Base-by-base conservation (phyloP, 768 basidiomycete genomes). In the Mycena filopes region DNA sequence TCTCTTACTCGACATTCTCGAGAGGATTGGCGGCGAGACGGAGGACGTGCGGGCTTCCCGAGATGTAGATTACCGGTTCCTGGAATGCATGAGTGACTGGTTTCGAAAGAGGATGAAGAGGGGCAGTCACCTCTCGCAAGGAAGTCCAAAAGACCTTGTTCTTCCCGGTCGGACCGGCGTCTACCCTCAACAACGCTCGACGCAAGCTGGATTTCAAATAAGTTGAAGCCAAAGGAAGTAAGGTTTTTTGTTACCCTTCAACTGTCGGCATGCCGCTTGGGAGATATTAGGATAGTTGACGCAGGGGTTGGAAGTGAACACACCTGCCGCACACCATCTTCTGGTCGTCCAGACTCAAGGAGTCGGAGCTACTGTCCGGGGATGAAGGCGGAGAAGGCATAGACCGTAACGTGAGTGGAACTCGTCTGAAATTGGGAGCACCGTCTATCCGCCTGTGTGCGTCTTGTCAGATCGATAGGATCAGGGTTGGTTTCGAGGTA, bases 361-460 rank as follows among this genome's bases (percentile, higher is more conserved):
- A 83, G 43, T 85, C 78, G 1, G 74, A 69, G 7, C 71, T 71
- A 45, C 77, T 79, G 13, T 74, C 60, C 5, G 76, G 74, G 15
- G 77, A 70, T 36, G 78, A 65, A 12, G 72, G 66, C 21, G 70
- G 71, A 13, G 77, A 72, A 1, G 73, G 63, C 15, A 72, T 62
- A 23, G 79, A 77, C 26, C 74, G 76, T 65, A 92, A 78, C 4
- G 85, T 85, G 71, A 98, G 80, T 8, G 93, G 90, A 16, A 93
- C 82, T 23, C 90, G 84, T 62, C 98, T 87, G 83, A 97, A 99
- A 74, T 99, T 99, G 1, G 96, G 95, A 1, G 95, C 87, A 10
- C 97, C 97, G 16, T 98, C 95, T 42, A 99, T 94, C 20, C 95
- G 91, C 72, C 92, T 89, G n/a, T n/a, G n/a, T n/a, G n/a, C n/a